Conservation (phyloP, 1,284 basidiomycete species). For the Pascua guehoae region DNA sequence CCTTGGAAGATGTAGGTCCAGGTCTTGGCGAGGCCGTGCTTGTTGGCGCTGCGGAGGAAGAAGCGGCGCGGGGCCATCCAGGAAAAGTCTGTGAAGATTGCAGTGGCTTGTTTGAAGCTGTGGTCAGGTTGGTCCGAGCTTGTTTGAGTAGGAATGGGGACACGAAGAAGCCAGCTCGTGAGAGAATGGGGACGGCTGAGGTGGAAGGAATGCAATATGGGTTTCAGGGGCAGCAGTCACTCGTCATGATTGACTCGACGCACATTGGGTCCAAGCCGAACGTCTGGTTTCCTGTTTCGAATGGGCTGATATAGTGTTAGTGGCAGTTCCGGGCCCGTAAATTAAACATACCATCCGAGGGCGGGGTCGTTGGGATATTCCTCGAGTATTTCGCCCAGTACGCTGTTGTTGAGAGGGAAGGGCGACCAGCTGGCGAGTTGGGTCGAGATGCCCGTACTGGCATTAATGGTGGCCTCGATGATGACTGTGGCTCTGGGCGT, state of each 20-base stretch:
- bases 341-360: conserved; percentile 18
- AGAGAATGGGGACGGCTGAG: too few species aligned
- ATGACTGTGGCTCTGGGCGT: conserved; percentile 14
- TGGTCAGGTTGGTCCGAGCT: conserved; percentile 2
- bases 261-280: conserved; percentile 26
- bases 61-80: conserved; percentile 33
- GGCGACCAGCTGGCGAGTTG: conserved; percentile 25
- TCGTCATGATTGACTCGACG: too few species aligned
- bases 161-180: background rate
- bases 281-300: conserved; percentile 39
- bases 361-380: conserved; percentile 32
- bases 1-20: conserved; percentile 39
- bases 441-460: background rate
- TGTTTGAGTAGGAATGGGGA: background rate
- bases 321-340: background rate
- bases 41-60: conserved; percentile 28
- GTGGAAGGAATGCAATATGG: too few species aligned
- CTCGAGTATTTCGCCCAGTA: conserved; percentile 19
- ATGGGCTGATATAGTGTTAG: conserved; percentile 23
- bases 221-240: too few species aligned
- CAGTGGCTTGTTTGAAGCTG: conserved; percentile 23
- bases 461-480: conserved; percentile 2
- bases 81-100: conserved; percentile 29
- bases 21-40: conserved; percentile 23
- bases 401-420: conserved; percentile 5